Evolutionary conservation across 2,329 filamentous ascomycete species (phyloP), one percentile per base, ranked within the genome.

Genomic region (Anthostomella pinea): DNA sequence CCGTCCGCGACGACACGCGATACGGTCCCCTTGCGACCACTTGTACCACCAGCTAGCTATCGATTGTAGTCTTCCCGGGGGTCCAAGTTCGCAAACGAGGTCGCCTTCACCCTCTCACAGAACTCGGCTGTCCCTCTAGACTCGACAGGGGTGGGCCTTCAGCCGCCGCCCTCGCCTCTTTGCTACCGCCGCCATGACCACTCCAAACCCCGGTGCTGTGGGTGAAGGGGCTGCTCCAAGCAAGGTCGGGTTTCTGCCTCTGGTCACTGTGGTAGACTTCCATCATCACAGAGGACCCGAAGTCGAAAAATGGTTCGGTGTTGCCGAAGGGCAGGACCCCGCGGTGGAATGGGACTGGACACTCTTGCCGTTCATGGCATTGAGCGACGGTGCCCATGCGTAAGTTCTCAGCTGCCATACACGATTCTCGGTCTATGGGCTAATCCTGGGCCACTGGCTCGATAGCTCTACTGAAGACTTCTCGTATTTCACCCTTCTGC

Each of bases 301-400:
- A 68, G 85, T 97, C 38, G 90, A 97, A 69, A 78, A 75, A 54
- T 97, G 91, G 86, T 87, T 95, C 58, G 89, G 88, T 44, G 79
- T 67, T 18, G 64, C 82, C 14, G 81, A 90, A 51, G 85, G 81
- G 35, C 72, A 69, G 40, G 89, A 96, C 63, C 88, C 91, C 8
- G 85, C 85, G 3, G 71, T 67, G 29, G 85, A 90, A 41, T 91
- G 94, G 66, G 87, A 93, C 58, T 98, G 93, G 93, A 76, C 82
- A 18, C 65, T 96, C 51, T 72, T 98, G 44, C 90, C 93, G 0
- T 98, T 98, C 64, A 96, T 97, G 87, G 93, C 93, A 17, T 68
- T 98, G 56, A 93, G 87, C 39, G 93, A 98, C 61, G 93, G 93
- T 35, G 93, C 93, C 35, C 93, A 98, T 71, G 82, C 89, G 82